phyloP scores from a whole-genome alignment of 2,329 filamentous ascomycete genomes.

The Venturia asperata region DNA sequence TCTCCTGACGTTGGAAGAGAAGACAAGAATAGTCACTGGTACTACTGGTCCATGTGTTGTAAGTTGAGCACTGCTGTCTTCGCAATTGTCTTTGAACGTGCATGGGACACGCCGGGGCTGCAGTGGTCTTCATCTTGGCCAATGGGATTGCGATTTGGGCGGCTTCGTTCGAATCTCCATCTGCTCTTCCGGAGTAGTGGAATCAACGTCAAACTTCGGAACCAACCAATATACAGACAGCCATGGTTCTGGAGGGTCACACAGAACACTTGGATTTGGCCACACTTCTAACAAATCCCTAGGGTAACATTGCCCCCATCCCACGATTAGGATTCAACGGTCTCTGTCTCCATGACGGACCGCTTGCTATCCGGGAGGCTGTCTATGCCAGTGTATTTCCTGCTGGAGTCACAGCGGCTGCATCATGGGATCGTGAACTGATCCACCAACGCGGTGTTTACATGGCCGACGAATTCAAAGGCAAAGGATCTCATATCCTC shows the following conservation, averaged over 20 bases:
- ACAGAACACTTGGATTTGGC: too few relatives aligned
- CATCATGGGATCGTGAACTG: conserved; percentile 33
- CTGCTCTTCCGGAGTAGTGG: too few relatives aligned
- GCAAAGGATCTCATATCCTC: conserved; percentile 37
- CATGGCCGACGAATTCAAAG: conserved; percentile 36
- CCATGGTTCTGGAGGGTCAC: too few relatives aligned
- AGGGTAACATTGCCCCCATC: conserved; percentile 33
- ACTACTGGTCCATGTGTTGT: conserved; percentile 19
- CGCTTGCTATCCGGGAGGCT: conserved; percentile 35
- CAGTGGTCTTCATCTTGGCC: neutral
- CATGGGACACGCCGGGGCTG: neutral
- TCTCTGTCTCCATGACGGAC: conserved; percentile 37
- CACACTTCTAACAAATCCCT: conserved; percentile 23
- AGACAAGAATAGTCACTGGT: conserved; percentile 35
- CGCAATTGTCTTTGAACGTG: neutral
- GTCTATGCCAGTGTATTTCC: conserved; percentile 34
- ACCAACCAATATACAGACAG: too few relatives aligned
- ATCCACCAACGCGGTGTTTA: conserved; percentile 30
- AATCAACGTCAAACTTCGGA: too few relatives aligned
- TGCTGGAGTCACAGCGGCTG: conserved; percentile 34
- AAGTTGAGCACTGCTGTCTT: neutral
- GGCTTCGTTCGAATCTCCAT: too few relatives aligned
- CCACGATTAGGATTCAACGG: conserved; percentile 32
- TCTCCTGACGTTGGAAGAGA: conserved; percentile 35
- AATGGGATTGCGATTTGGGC: too few relatives aligned